Conservation (phyloP, 345 rosid genomes). For the Eucalyptus curtisii region DNA sequence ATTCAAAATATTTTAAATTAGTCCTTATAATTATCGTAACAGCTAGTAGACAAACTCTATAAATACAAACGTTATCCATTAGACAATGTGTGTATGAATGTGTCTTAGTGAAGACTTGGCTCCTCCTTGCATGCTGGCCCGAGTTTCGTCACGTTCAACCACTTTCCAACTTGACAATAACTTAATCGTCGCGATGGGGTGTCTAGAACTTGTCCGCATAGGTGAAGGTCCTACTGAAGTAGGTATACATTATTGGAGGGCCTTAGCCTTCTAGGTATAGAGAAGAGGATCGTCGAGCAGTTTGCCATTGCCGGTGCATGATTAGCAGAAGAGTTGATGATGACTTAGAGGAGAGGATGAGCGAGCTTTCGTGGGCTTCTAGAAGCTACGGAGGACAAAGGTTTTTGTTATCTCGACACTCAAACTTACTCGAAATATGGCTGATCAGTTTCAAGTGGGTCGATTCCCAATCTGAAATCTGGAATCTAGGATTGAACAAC, state of each 20-base stretch:
- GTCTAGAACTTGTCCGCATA: background rate
- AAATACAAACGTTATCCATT: too few species aligned
- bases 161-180: background rate
- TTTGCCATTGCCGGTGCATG: background rate
- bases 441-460: fast-evolving
- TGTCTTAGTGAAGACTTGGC: background rate
- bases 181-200: background rate
- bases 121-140: background rate
- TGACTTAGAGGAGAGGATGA: background rate
- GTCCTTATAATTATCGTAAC: too few species aligned
- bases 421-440: background rate
- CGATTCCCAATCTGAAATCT: too few species aligned
- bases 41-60: too few species aligned
- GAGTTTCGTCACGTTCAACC: background rate
- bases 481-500: too few species aligned
- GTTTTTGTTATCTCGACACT: background rate
- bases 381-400: background rate
- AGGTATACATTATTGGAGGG: background rate
- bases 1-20: too few species aligned
- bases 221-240: background rate
- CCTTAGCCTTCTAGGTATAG: background rate
- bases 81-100: background rate
- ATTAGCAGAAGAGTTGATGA: background rate
- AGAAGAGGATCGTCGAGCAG: background rate
- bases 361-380: background rate